Evolutionary conservation across 2,329 filamentous ascomycete species (phyloP).

Genomic region (Bipolaris oryzae): DNA sequence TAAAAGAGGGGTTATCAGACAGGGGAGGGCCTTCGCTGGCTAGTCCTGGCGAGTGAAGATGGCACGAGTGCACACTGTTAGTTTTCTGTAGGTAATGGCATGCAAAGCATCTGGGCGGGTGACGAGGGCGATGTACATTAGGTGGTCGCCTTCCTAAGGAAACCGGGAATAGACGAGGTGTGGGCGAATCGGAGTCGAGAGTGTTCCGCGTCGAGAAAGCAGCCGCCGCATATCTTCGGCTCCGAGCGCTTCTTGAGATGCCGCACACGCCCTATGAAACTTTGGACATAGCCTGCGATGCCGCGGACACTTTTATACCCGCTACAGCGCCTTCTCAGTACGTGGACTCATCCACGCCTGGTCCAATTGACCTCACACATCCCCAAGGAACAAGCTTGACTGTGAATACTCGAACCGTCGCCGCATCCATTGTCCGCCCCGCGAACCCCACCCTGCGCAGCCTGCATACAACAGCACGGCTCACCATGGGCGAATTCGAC

Average conservation of each 20-base stretch:
- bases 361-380: constrained; percentile 37
- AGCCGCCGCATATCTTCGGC: constrained; percentile 2
- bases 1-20: background rate
- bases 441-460: constrained; percentile 12
- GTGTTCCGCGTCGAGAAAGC: background rate
- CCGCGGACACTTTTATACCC: constrained; percentile 27
- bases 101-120: background rate
- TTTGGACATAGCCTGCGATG: constrained; percentile 26
- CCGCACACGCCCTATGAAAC: constrained; percentile 18
- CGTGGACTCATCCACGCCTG: constrained; percentile 33
- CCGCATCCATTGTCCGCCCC: constrained; percentile 14
- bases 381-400: constrained; percentile 28
- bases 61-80: background rate
- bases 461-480: constrained; percentile 22
- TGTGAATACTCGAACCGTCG: constrained; percentile 10
- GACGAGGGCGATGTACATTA: background rate
- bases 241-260: constrained; percentile 19
- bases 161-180: background rate
- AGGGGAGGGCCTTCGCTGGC: background rate
- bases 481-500: constrained; percentile 41
- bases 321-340: constrained; percentile 35
- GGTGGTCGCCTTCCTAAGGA: constrained; percentile 1
- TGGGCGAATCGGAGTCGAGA: constrained; percentile 1
- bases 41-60: background rate
- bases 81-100: constrained; percentile 1